phyloP scores from a whole-genome alignment of 805 yeast genomes.

The Suhomyces sp. region DNA sequence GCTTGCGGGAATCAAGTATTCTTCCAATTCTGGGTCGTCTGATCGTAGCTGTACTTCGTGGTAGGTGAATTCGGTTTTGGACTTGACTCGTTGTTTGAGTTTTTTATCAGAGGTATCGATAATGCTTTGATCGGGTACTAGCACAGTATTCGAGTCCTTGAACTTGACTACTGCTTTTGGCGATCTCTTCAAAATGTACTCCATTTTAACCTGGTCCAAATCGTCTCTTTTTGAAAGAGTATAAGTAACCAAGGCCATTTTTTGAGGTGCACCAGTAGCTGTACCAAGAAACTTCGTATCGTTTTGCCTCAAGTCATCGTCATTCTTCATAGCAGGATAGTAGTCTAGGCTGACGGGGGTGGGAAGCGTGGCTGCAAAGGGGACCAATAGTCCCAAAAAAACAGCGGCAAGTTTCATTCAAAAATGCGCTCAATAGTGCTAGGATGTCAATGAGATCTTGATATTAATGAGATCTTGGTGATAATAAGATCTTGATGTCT shows the following conservation, averaged over 20 bases:
- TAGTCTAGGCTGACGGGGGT: neutral
- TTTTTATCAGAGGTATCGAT: neutral
- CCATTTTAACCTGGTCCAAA: constrained; percentile 10
- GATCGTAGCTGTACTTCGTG: constrained; percentile 1
- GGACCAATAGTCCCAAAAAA: neutral
- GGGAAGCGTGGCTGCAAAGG: neutral
- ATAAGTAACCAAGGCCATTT: neutral
- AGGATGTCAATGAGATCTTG: no score
- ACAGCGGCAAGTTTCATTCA: neutral
- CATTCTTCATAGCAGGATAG: neutral
- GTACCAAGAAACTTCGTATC: no score
- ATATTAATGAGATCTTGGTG: no score
- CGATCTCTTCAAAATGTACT: constrained; percentile 9
- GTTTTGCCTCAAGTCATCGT: no score
- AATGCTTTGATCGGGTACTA: constrained; percentile 13
- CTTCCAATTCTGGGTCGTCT: neutral
- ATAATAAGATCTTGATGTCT: no score
- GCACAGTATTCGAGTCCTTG: constrained; percentile 16
- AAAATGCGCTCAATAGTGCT: no score
- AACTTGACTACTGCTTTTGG: constrained; percentile 12
- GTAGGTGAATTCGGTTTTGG: constrained; percentile 1
- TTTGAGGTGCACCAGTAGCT: no score
- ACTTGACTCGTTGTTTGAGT: neutral
- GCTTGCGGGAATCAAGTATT: neutral
- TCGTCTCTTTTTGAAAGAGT: constrained; percentile 5